A percentile compares a stretch with the other conserved stretches of the same genome.
These are phyloP conservation scores for Exserohilum rostratum DNA, from an alignment of 2,329 filamentous ascomycete genomes.

Conservation along the genomic window DNA sequence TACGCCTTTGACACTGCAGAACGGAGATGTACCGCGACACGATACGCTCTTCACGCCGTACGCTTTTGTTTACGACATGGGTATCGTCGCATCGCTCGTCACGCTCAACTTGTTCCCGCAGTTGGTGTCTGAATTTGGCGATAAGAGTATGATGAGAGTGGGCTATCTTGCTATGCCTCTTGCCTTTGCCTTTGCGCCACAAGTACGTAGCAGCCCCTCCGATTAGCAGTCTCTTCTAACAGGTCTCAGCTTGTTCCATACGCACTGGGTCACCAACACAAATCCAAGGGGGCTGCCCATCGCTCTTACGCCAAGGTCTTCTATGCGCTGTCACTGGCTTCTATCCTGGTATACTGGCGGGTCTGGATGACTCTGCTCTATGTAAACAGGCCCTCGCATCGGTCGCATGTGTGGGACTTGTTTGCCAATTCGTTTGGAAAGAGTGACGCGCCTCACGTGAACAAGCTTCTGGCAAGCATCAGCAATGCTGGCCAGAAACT, in stretches of 20 bases:
- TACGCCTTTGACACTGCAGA: slow-evolving; percentile 58
- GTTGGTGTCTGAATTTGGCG: slow-evolving; percentile 27
- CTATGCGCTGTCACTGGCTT: slow-evolving; percentile 53
- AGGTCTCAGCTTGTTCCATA: slow-evolving; percentile 49
- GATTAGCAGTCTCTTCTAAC: slow-evolving; percentile 13
- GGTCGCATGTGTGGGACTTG: slow-evolving; percentile 47
- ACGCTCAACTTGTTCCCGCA: slow-evolving; percentile 51
- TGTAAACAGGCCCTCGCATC: slow-evolving; percentile 56
- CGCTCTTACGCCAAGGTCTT: slow-evolving; percentile 56
- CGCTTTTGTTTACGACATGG: slow-evolving; percentile 42
- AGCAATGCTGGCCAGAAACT: slow-evolving; percentile 46
- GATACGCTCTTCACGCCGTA: slow-evolving; percentile 45
- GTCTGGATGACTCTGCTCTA: slow-evolving; percentile 53
- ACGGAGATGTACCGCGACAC: slow-evolving; percentile 32
- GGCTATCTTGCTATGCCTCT: slow-evolving; percentile 41
- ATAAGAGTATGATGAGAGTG: slow-evolving; percentile 31
- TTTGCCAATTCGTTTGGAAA: slow-evolving; percentile 52
- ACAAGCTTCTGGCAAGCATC: slow-evolving; percentile 35
- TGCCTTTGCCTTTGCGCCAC: slow-evolving; percentile 45
- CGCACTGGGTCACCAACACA: slow-evolving; percentile 57
- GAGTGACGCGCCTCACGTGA: slow-evolving; percentile 47
- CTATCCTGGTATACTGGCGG: slow-evolving; percentile 55
- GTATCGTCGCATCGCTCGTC: slow-evolving; percentile 56
- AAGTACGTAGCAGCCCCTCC: slow-evolving; percentile 22
- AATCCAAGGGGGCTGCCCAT: slow-evolving; percentile 49